Conservation (phyloP, 2,329 filamentous ascomycete species). For the Neopestalotiopsis clavispora region DNA sequence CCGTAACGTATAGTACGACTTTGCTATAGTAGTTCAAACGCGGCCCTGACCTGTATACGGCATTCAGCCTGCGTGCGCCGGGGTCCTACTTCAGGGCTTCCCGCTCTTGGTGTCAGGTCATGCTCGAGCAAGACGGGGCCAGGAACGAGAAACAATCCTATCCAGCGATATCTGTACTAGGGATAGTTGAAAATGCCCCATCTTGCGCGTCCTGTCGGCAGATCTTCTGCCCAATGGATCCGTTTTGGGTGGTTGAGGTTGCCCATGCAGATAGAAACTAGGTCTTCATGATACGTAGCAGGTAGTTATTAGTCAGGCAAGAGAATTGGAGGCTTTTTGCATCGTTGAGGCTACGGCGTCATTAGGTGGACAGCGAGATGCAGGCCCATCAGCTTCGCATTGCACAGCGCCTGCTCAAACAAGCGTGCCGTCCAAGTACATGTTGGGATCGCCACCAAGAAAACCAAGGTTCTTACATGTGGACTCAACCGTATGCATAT, state of each 20-base stretch:
- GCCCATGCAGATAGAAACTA: neutral
- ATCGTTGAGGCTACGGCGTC: neutral
- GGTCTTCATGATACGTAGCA: neutral
- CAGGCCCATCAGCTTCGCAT: neutral
- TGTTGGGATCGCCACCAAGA: slow-evolving; percentile 1
- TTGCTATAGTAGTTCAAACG: neutral
- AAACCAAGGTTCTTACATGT: neutral
- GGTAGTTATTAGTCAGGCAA: neutral
- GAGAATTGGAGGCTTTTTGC: neutral
- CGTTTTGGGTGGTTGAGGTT: neutral
- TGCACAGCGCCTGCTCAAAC: slow-evolving; percentile 10
- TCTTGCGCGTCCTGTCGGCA: neutral
- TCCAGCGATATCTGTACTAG: neutral
- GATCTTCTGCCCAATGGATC: neutral
- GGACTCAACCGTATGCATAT: neutral
- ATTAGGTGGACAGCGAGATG: neutral
- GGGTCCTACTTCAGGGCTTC: neutral
- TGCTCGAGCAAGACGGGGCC: neutral
- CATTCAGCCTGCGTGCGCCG: neutral
- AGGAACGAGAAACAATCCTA: neutral
- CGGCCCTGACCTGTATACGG: neutral
- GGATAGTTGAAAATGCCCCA: neutral
- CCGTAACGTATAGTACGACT: neutral
- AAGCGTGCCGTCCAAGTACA: neutral
- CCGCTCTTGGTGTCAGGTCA: neutral